A percentile compares a stretch with the other conserved stretches of the same genome.
phyloP scores from a whole-genome alignment of 805 yeast species.

The Torulaspora gathmanii region DNA sequence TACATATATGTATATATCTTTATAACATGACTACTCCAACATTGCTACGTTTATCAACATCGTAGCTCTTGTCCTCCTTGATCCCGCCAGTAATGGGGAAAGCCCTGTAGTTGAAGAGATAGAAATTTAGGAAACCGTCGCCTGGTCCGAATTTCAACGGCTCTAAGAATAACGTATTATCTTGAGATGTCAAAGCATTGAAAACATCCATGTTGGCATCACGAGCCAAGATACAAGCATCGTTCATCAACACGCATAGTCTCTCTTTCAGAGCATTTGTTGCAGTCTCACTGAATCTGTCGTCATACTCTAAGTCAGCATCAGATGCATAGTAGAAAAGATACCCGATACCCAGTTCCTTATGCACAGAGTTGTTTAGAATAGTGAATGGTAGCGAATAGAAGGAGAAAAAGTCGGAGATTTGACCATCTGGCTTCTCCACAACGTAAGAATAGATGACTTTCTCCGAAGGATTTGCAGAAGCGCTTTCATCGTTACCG shows the following conservation, averaged over 20 bases:
- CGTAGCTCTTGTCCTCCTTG: conserved; percentile 49
- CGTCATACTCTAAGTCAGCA: conserved; percentile 42
- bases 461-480: conserved; percentile 25
- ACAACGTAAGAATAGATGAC: conserved; percentile 80
- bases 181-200: conserved; percentile 89
- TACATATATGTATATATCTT: no score
- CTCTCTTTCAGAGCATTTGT: conserved; percentile 50
- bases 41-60: conserved; percentile 60
- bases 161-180: conserved; percentile 76
- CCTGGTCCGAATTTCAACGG: conserved; percentile 87
- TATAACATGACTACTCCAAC: conserved; percentile 81
- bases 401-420: conserved; percentile 87
- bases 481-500: conserved; percentile 42
- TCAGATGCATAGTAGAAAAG: conserved; percentile 85
- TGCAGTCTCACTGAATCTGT: conserved; percentile 39
- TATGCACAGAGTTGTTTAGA: conserved; percentile 56
- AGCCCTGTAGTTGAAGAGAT: conserved; percentile 84
- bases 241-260: conserved; percentile 56
- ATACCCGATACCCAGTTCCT: conserved; percentile 78
- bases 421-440: conserved; percentile 47
- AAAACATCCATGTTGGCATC: conserved; percentile 80
- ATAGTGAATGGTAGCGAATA: conserved; percentile 86
- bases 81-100: conserved; percentile 80
- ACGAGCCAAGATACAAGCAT: conserved; percentile 67
- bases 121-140: conserved; percentile 87